Base-by-base conservation (phyloP, 306 rosid genomes). In the Malus fusca region DNA sequence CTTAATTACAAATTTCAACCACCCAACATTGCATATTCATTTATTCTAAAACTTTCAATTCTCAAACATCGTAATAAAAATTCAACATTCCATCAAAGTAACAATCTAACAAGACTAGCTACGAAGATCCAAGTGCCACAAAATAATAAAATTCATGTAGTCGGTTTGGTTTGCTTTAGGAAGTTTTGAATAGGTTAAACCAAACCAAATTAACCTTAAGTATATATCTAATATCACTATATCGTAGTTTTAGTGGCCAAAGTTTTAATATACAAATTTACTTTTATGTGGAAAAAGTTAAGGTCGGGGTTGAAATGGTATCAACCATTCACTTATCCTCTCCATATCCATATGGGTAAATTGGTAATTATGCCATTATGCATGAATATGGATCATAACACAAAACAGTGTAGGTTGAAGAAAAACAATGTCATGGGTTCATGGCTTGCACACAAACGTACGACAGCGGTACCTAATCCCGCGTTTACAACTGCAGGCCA, bases 391-490 rank as follows among this genome's bases (percentile, higher is more conserved):
- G 25, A 55, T 55, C 61, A 75, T 72, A 67, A 44, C 87, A 80
- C 52, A 81, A 73, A 65, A 74, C 64, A 68, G 72, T 70, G 80
- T 78, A 52, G 85, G 73, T 75, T 76, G 82, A 82, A 73, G 37
- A 66, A 77, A 77, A 75, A 55, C 43, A 58, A 76, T 35, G 64
- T 53, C 63, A 53, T 31, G 48, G 62, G 81, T 23, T 72, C 69
- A 77, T 73, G 72, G 73, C 74, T 75, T 75, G 75, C 84, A 75
- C 37, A 81, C 37, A 81, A 78, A 21, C 25, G 65, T 72, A 72
- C 75, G 72, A 80, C 77, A 77, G 72, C 58, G 68, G 61, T 85
- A 79, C 82, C 61, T 70, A 79, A 81, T 74, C 82, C 80, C 78
- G 72, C 76, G 75, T 76, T 56, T 52, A 35, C 15, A 35, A 35